A percentile compares a stretch with the other conserved stretches of the same genome.
phyloP scores from a whole-genome alignment of 768 basidiomycete genomes.

The Rhodocollybia butyracea region DNA sequence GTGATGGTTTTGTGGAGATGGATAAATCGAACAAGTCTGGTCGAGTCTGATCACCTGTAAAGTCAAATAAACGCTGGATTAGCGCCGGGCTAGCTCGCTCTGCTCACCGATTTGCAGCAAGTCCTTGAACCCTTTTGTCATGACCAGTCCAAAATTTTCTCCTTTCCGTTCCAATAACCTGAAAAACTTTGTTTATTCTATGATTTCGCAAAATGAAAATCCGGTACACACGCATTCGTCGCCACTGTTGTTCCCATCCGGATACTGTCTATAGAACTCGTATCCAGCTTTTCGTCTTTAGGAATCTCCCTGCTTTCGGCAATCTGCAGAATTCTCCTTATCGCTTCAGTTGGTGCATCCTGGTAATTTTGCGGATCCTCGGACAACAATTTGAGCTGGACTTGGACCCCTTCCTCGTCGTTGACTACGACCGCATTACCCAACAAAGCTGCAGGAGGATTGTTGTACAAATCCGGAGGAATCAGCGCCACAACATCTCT shows the following conservation, averaged over 20 bases:
- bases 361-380: conserved; percentile 1
- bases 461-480: too few relatives aligned
- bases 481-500: too few relatives aligned
- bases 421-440: too few relatives aligned
- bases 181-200: too few relatives aligned
- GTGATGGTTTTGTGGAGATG: conserved; percentile 39
- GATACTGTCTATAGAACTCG: conserved; percentile 8
- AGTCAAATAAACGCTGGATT: too few relatives aligned
- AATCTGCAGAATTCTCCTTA: neutral
- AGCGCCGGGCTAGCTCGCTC: conserved; percentile 32
- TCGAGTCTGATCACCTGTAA: conserved; percentile 22
- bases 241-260: conserved; percentile 17
- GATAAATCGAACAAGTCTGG: conserved; percentile 74
- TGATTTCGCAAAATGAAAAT: too few relatives aligned
- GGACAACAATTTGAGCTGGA: neutral
- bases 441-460: too few relatives aligned
- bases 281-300: neutral
- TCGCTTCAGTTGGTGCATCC: conserved; percentile 4
- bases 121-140: conserved; percentile 21
- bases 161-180: conserved; percentile 19
- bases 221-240: conserved; percentile 18
- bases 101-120: conserved; percentile 34
- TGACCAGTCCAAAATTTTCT: conserved; percentile 8
- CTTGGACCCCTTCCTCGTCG: too few relatives aligned
- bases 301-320: neutral